Percentiles rank a stretch among this genome's conserved stretches.
Evolutionary conservation across 257 asterid genomes (phyloP).

Genomic region (Primulina eburnea): DNA sequence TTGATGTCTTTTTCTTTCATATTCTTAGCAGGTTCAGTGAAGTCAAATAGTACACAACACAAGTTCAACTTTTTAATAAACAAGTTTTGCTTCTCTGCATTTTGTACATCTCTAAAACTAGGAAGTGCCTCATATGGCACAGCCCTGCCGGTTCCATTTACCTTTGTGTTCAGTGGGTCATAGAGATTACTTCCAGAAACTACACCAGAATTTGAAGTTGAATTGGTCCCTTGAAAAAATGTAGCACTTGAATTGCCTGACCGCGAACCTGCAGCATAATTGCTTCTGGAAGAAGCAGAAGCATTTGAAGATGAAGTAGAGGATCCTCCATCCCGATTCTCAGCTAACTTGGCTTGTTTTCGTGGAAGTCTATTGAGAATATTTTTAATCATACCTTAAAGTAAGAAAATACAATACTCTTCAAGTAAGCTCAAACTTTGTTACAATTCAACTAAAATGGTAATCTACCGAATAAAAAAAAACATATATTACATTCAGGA

Average conservation of each 20-base stretch:
- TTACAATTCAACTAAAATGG: slow-evolving; percentile 9
- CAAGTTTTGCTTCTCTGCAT: slow-evolving; percentile 53
- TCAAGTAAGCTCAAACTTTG: slow-evolving; percentile 4
- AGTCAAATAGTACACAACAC: slow-evolving; percentile 58
- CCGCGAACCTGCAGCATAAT: slow-evolving; percentile 29
- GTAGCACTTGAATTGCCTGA: slow-evolving; percentile 35
- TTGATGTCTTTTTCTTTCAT: slow-evolving; percentile 64
- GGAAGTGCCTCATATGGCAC: slow-evolving; percentile 52
- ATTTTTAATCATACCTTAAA: slow-evolving; percentile 37
- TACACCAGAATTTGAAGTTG: slow-evolving; percentile 25
- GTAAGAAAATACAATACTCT: slow-evolving; percentile 19
- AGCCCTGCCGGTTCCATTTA: slow-evolving; percentile 43
- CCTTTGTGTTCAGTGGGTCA: slow-evolving; percentile 27
- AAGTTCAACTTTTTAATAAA: slow-evolving; percentile 46
- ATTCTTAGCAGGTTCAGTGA: slow-evolving; percentile 55
- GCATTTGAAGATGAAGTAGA: slow-evolving; percentile 28
- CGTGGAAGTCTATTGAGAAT: slow-evolving; percentile 44
- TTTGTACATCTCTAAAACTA: slow-evolving; percentile 56
- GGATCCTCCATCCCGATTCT: slow-evolving; percentile 36
- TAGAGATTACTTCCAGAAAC: slow-evolving; percentile 36
- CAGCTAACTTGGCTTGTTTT: slow-evolving; percentile 39
- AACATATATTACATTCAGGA: slow-evolving; percentile 2
- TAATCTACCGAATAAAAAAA: neutral
- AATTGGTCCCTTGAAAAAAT: slow-evolving; percentile 31
- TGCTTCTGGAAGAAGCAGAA: slow-evolving; percentile 34